phyloP scores from a whole-genome alignment of 2,329 filamentous ascomycete genomes.

The Zasmidium cellare region DNA sequence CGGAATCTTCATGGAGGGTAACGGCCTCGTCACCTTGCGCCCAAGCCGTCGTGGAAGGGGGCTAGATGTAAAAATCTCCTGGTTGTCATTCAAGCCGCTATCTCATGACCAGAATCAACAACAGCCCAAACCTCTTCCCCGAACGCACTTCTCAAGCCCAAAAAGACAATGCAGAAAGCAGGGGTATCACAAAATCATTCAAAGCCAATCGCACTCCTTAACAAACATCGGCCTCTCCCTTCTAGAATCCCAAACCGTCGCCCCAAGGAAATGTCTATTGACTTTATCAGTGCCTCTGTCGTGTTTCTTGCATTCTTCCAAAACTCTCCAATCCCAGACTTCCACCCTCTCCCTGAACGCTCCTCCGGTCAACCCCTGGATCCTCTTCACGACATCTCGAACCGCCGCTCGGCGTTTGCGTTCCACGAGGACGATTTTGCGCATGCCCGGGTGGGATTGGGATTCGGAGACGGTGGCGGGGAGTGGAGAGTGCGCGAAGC shows the following conservation, averaged over 20 bases:
- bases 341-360: conserved; percentile 30
- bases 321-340: conserved; percentile 34
- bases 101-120: too few relatives aligned
- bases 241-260: conserved; percentile 29
- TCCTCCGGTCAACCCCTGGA: conserved; percentile 26
- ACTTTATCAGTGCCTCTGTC: conserved; percentile 16
- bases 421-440: conserved; percentile 37
- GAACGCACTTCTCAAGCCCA: too few relatives aligned
- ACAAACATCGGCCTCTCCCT: conserved; percentile 24
- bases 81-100: too few relatives aligned
- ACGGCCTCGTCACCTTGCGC: too few relatives aligned
- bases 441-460: conserved; percentile 32
- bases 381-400: conserved; percentile 14
- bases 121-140: too few relatives aligned
- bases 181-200: not conserved
- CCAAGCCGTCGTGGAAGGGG: too few relatives aligned
- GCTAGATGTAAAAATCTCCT: too few relatives aligned
- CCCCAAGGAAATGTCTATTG: conserved; percentile 28
- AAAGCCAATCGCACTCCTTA: conserved; percentile 13
- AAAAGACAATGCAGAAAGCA: too few relatives aligned
- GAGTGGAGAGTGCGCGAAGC: conserved; percentile 20
- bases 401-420: conserved; percentile 20
- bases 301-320: conserved; percentile 27
- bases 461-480: conserved; percentile 31
- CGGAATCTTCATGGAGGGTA: too few relatives aligned